Evolutionary conservation across 108 stramenopile genomes (phyloP).

Genomic region (Cyclostephanos tholiformis): DNA sequence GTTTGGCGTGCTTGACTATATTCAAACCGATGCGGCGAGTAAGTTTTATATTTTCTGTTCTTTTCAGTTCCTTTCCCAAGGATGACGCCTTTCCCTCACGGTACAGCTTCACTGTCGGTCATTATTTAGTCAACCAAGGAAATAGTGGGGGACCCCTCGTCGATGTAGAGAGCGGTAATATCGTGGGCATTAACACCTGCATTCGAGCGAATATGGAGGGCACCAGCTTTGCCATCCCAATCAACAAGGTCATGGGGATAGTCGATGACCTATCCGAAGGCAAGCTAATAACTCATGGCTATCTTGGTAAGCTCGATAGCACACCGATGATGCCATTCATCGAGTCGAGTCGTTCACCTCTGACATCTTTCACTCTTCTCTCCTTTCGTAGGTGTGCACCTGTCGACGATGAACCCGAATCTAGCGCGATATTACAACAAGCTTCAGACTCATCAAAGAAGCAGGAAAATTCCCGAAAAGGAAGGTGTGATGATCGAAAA

Average conservation of each 20-base stretch:
- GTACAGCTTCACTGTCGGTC: too few species aligned
- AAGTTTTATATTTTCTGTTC: too few species aligned
- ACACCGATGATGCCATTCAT: slow-evolving; percentile 8
- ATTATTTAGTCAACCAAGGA: slow-evolving; percentile 59
- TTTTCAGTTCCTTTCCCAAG: too few species aligned
- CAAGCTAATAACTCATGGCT: slow-evolving; percentile 78
- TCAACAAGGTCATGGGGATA: slow-evolving; percentile 77
- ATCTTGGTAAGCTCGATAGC: slow-evolving; percentile 67
- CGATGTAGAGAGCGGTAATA: slow-evolving; percentile 79
- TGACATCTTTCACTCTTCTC: neutral
- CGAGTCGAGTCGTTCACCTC: neutral
- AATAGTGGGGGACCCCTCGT: slow-evolving; percentile 88
- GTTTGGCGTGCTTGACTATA: slow-evolving; percentile 77
- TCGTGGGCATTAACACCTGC: slow-evolving; percentile 91
- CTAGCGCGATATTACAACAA: slow-evolving; percentile 60
- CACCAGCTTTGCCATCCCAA: slow-evolving; percentile 89
- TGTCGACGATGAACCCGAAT: slow-evolving; percentile 76
- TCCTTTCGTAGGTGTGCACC: slow-evolving; percentile 8
- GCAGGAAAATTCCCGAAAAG: slow-evolving; percentile 61
- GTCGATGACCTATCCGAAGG: slow-evolving; percentile 73
- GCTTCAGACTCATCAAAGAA: slow-evolving; percentile 21
- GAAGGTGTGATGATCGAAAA: slow-evolving; percentile 79
- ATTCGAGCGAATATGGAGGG: slow-evolving; percentile 91
- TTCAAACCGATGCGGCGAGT: slow-evolving; percentile 83
- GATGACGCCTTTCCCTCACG: too few species aligned